Conservation (phyloP, 2,329 filamentous ascomycete genomes). For the Onygenales sp. region DNA sequence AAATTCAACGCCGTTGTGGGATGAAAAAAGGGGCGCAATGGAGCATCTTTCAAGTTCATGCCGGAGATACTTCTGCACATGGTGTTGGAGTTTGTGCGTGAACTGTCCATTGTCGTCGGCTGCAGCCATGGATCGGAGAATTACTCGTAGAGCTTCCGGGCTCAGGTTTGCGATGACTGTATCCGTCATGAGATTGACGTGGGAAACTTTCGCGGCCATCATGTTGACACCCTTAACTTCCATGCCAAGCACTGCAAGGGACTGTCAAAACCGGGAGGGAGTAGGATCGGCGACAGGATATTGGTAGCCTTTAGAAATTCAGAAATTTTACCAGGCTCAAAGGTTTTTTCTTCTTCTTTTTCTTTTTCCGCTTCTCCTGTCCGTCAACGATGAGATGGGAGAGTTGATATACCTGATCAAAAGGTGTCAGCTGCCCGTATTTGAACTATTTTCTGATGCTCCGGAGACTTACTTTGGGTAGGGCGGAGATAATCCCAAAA, state of each 20-base stretch:
- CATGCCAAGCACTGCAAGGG: not conserved
- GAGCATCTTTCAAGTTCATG: conserved; percentile 3
- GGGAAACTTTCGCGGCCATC: conserved; percentile 6
- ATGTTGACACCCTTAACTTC: not conserved
- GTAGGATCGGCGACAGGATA: not conserved
- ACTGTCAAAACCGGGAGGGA: not conserved
- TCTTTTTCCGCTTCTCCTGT: too few relatives aligned
- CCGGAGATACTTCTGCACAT: conserved; percentile 6
- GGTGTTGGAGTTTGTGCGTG: conserved; percentile 3
- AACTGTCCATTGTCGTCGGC: conserved; percentile 8
- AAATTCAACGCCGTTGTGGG: not conserved
- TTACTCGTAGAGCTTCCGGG: conserved; percentile 4
- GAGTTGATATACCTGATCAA: too few relatives aligned
- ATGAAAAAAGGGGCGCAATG: not conserved
- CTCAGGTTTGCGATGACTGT: conserved; percentile 9
- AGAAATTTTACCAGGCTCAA: too few relatives aligned
- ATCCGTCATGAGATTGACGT: conserved; percentile 11
- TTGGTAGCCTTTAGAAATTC: too few relatives aligned
- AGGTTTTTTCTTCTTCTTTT: too few relatives aligned
- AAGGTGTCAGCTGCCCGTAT: too few relatives aligned
- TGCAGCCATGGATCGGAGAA: conserved; percentile 9
- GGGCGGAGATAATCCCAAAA: too few relatives aligned
- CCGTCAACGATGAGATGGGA: too few relatives aligned
- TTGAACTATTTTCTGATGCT: too few relatives aligned
- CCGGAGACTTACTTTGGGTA: too few relatives aligned